A percentile compares a stretch with the other conserved stretches of the same genome.
Evolutionary conservation across 1,284 basidiomycete genomes (phyloP).

Genomic region (Afroboletus lepidellus): DNA sequence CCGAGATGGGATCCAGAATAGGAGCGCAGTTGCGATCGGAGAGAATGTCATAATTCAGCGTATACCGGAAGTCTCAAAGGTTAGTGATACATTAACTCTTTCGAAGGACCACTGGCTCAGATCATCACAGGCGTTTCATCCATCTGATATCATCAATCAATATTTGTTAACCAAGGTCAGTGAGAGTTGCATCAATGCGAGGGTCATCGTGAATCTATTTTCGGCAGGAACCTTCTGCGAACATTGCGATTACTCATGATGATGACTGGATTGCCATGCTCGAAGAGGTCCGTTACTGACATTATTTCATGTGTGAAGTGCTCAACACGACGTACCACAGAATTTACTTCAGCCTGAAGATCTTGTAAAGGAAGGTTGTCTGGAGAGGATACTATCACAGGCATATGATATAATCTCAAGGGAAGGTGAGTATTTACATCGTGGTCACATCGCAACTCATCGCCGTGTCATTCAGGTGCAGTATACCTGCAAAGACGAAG

Average conservation of each 20-base stretch:
- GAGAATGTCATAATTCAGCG: constrained; percentile 6
- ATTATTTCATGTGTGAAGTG: background rate
- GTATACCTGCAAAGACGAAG: constrained; percentile 4
- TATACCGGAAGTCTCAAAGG: constrained; percentile 4
- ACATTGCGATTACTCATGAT: background rate
- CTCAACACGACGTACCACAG: background rate
- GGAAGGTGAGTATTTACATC: background rate
- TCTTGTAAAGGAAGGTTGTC: background rate
- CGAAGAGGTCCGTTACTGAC: background rate
- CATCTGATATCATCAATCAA: too few relatives aligned
- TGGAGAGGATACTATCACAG: constrained; percentile 5
- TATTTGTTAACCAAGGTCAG: background rate
- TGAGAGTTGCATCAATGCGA: too few relatives aligned
- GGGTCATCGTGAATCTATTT: too few relatives aligned
- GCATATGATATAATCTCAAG: background rate
- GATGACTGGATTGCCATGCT: constrained; percentile 5
- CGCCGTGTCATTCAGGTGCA: background rate
- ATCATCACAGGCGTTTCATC: too few relatives aligned
- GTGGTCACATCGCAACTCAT: background rate
- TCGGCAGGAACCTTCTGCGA: too few relatives aligned
- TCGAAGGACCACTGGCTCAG: background rate
- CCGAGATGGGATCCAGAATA: background rate
- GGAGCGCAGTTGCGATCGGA: background rate
- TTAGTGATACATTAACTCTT: background rate
- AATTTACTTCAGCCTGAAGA: constrained; percentile 5